A percentile compares a stretch with the other conserved stretches of the same genome.
These are phyloP conservation scores for Aspergillus sp. DNA, from an alignment of 2,329 filamentous ascomycete genomes.

Conservation along the genomic window DNA sequence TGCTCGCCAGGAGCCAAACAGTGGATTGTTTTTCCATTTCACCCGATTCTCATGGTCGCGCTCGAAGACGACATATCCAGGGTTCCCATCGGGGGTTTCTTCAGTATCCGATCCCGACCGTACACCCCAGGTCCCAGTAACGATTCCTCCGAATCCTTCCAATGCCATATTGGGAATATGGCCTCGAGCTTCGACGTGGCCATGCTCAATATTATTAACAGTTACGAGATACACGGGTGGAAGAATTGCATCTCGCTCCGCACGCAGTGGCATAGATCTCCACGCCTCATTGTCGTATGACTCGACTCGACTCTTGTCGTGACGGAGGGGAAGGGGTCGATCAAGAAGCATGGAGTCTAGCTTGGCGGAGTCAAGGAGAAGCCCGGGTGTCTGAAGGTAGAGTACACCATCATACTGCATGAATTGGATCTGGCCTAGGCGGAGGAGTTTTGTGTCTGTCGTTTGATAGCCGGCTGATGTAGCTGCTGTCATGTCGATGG, in stretches of 20 bases:
- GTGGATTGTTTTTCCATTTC: conserved; percentile 32
- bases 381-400: conserved; percentile 43
- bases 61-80: conserved; percentile 44
- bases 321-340: conserved; percentile 31
- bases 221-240: conserved; percentile 40
- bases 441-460: conserved; percentile 39
- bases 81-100: conserved; percentile 16
- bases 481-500: conserved; percentile 40
- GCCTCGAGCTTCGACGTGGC: conserved; percentile 37
- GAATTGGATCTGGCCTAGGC: conserved; percentile 39
- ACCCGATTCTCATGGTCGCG: conserved; percentile 33
- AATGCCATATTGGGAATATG: conserved; percentile 37
- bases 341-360: conserved; percentile 41
- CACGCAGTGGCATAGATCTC: conserved; percentile 35
- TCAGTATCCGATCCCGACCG: conserved; percentile 7
- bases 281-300: conserved; percentile 41
- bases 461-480: conserved; percentile 30
- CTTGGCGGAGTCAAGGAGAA: conserved; percentile 38
- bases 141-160: conserved; percentile 33
- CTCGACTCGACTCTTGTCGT: conserved; percentile 33
- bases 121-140: conserved; percentile 27
- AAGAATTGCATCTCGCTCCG: conserved; percentile 30
- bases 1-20: conserved; percentile 39
- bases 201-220: conserved; percentile 35
- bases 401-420: conserved; percentile 46